Evolutionary conservation across 805 yeast genomes (phyloP), one percentile per base, ranked within the genome.

Genomic region (Vanderwaltozyma polyspora): DNA sequence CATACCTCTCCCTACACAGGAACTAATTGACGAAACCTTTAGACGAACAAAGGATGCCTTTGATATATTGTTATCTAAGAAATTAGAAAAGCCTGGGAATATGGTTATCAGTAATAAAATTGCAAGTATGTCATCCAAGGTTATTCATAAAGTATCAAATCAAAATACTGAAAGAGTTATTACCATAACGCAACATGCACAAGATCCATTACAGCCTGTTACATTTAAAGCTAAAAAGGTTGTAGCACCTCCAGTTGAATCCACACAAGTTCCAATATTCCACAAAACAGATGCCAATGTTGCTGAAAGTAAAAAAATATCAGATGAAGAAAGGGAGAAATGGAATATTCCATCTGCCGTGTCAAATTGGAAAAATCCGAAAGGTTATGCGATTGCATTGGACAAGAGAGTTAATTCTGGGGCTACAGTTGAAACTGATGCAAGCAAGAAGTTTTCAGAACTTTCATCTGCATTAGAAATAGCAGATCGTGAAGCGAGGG

Each of bases 351-450:
- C 97, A 0, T 77, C 94, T 0, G 84, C 93, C 1, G 72, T 89
- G 0, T 89, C 97, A 1, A 85, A 84, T 55, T 91, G 97, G 96
- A 87, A 86, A 56, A 91, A 91, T 55, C 83, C 87, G 13, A 80
- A 82, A 45, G 96, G 97, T 1, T 84, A 76, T 51, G 76, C 94
- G 1, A 77, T 87, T 29, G 75, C 80, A 1, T 57, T 87, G 27
- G 94, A 86, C 35, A 82, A 80, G 48, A 64, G 96, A 39, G 63
- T 83, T 36, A 67, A 74, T 2, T 68, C 70, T 11, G 68, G 64
- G 35, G 66, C 66, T 1, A 59, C 66, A 3, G 57, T 55, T 21
- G 56, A 49, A 9, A 58, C 60, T 6, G 55, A 62, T 0, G 67
- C 78, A 33, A 67, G 72, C 38, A 72, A 73, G 36, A 74, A 74